phyloP scores from a whole-genome alignment of 805 yeast species.

The Alloascoidea africana region DNA sequence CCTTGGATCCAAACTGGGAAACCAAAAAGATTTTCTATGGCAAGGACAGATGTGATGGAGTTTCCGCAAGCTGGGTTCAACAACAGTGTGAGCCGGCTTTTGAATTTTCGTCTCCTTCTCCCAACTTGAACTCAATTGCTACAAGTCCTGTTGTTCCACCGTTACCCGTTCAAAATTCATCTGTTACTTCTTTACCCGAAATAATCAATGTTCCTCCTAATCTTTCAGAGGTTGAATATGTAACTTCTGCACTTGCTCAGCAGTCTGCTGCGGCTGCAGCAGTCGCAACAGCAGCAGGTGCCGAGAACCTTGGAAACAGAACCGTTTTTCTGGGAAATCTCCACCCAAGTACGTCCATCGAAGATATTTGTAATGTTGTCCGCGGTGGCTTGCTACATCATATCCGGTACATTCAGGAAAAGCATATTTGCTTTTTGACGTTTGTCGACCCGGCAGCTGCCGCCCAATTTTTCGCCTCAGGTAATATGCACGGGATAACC shows the following conservation, averaged over 20 bases:
- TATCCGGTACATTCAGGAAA: slow-evolving; percentile 64
- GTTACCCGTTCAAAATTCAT: not conserved
- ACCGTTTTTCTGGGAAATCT: slow-evolving; percentile 85
- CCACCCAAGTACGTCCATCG: slow-evolving; percentile 77
- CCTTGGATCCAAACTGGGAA: slow-evolving; percentile 51
- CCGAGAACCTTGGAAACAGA: slow-evolving; percentile 81
- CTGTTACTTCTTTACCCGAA: not conserved
- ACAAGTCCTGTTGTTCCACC: not conserved
- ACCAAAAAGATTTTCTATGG: slow-evolving; percentile 79
- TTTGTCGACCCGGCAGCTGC: slow-evolving; percentile 96
- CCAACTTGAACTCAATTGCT: not conserved
- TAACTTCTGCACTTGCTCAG: slow-evolving; percentile 60
- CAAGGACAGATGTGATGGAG: slow-evolving; percentile 50
- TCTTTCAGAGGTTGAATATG: not conserved
- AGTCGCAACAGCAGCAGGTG: slow-evolving; percentile 90
- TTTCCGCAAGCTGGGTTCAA: not conserved
- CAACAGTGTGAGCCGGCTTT: not conserved
- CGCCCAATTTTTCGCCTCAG: slow-evolving; percentile 91
- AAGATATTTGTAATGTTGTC: slow-evolving; percentile 91
- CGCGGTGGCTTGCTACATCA: slow-evolving; percentile 88
- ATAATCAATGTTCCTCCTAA: too few relatives aligned
- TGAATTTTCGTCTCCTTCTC: not conserved
- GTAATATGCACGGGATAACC: slow-evolving; percentile 77
- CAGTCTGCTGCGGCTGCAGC: slow-evolving; percentile 97
- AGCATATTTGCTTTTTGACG: slow-evolving; percentile 88